A percentile compares a stretch with the other conserved stretches of the same genome.
These are phyloP conservation scores for Spizellomyces punctatus DNA, from an alignment of 192 early-diverging fungal species.

Conservation along the genomic window DNA sequence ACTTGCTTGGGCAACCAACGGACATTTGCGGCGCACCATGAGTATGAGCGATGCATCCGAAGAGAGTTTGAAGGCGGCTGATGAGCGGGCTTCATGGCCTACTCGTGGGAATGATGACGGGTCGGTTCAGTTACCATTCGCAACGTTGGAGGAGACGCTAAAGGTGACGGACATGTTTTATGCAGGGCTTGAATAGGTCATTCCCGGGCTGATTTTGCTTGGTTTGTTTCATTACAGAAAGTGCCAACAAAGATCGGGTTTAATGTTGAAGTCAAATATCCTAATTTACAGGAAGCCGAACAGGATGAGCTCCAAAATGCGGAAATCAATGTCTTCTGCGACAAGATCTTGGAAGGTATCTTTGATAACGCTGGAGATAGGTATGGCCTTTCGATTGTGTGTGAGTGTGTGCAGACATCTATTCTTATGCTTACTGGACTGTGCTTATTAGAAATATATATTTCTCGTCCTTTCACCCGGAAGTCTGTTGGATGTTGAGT, in stretches of 20 bases:
- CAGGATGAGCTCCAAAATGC: slow-evolving; percentile 66
- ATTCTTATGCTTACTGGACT: too few relatives aligned
- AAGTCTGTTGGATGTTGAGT: slow-evolving; percentile 79
- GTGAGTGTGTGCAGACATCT: background rate
- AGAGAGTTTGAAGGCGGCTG: background rate
- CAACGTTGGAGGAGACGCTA: slow-evolving; percentile 76
- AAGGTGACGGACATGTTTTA: slow-evolving; percentile 11
- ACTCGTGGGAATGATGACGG: slow-evolving; percentile 75
- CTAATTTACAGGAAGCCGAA: slow-evolving; percentile 89
- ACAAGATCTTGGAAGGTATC: slow-evolving; percentile 79
- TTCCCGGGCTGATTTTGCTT: background rate
- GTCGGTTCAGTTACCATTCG: slow-evolving; percentile 85
- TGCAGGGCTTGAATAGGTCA: background rate
- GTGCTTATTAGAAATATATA: slow-evolving; percentile 67
- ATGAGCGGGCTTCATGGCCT: slow-evolving; percentile 43
- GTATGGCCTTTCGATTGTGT: background rate
- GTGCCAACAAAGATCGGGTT: slow-evolving; percentile 80
- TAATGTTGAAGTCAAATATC: slow-evolving; percentile 97
- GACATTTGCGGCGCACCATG: slow-evolving; percentile 23
- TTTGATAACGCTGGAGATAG: slow-evolving; percentile 55
- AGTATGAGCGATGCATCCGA: slow-evolving; percentile 30
- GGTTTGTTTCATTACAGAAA: slow-evolving; percentile 36
- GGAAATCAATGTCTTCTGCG: slow-evolving; percentile 86
- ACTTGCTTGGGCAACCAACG: background rate
- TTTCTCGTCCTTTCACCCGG: slow-evolving; percentile 93